Evolutionary conservation across 352 stramenopile genomes (phyloP), one percentile per base, ranked within the genome.

Genomic region (Phytophthora pseudosyringae): DNA sequence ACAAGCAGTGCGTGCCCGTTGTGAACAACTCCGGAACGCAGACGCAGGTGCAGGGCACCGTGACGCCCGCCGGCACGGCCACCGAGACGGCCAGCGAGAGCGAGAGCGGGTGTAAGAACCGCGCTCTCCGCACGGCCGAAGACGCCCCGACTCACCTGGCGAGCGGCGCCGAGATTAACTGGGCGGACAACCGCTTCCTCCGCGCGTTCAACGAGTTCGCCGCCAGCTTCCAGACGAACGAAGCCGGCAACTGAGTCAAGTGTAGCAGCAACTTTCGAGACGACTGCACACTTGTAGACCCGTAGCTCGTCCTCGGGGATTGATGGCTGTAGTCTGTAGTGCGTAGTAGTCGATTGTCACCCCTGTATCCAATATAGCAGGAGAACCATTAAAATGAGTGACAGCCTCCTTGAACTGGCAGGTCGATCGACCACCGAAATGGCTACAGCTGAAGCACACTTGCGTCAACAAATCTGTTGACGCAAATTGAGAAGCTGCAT

Each of bases 1-100:
- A 78, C 66, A 78, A 75, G 66, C 70, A 78, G 53, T 78, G 70
- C 40, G 66, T 73, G 16, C 70, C 53, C 26, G 43, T 78, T 25
- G n/a, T 59, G 33, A 78, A 75, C 56, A 62, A 50, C 56, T 68
- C 55, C 3, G 67, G 67, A 8, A 29, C 18, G 5, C 47, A 59
- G 54, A 45, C 25, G 16, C 43, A 56, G n/a, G 41, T 57, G 21
- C 51, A 63, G 16, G 63, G 55, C 26, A 69, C 68, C 1, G 63
- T 72, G 39, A 29, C 4, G 15, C 66, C 60, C 15, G 59, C 59
- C 29, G 52, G 49, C n/a, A 51, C 56, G 5, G 38, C 51, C 29
- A 43, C 50, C 13, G 9, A 64, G 3, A 65, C 35, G 16, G 53
- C 40, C 9, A 60, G n/a, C 28, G 58, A 64, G 6, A 64, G 38